Conservation (phyloP, 2,329 filamentous ascomycete genomes). For the Xylariaceae sp. region DNA sequence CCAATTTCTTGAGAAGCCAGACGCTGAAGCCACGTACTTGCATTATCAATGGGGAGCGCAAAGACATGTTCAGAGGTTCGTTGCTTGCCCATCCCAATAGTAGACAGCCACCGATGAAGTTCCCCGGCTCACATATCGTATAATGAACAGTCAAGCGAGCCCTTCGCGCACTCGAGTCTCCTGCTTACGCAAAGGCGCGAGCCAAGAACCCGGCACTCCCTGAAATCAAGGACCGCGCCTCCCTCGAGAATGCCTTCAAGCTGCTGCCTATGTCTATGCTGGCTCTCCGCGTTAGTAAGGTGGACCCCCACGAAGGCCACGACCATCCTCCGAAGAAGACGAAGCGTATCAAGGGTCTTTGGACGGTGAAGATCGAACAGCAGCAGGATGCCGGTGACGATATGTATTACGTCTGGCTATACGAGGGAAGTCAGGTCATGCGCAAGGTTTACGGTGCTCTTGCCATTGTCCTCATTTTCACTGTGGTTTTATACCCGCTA, state of each 20-base stretch:
- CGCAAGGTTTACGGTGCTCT: conserved; percentile 88
- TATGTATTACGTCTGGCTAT: conserved; percentile 96
- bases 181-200: conserved; percentile 85
- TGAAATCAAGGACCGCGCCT: conserved; percentile 82
- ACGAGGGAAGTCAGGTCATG: conserved; percentile 91
- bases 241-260: conserved; percentile 93
- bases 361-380: conserved; percentile 94
- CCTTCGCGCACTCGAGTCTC: conserved; percentile 84
- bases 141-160: conserved; percentile 90
- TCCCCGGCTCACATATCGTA: conserved; percentile 16
- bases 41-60: conserved; percentile 93
- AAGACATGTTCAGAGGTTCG: conserved; percentile 94
- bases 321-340: conserved; percentile 71
- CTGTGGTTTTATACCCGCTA: conserved; percentile 90
- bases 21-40: conserved; percentile 87
- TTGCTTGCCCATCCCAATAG: conserved; percentile 1
- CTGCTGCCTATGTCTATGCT: conserved; percentile 92
- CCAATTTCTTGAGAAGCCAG: conserved; percentile 82
- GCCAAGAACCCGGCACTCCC: conserved; percentile 90
- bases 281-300: conserved; percentile 84
- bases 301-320: conserved; percentile 77
- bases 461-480: conserved; percentile 81
- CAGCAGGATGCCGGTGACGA: conserved; percentile 88
- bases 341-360: conserved; percentile 92
- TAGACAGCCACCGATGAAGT: neutral